Conservation (phyloP, 1,139 yeast genomes). For the Zhuliangozyma blackwelliae region DNA sequence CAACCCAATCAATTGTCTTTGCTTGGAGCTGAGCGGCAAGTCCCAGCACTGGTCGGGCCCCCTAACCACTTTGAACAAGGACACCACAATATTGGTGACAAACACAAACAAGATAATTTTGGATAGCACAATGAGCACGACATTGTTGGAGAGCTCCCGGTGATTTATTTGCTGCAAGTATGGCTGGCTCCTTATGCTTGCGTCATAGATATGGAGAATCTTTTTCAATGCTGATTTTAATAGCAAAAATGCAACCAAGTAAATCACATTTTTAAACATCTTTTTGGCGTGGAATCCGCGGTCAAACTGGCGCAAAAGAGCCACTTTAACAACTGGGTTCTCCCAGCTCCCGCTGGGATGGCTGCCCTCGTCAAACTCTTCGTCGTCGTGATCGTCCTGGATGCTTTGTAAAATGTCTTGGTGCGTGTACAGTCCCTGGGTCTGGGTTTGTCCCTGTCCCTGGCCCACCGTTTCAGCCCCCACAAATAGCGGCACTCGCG, state of each 20-base stretch:
- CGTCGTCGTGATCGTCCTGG: slow-evolving; percentile 9
- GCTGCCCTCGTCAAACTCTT: slow-evolving; percentile 8
- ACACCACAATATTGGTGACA: slow-evolving; percentile 10
- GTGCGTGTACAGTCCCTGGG: background rate
- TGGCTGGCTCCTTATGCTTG: slow-evolving; percentile 7
- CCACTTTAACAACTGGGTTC: slow-evolving; percentile 35
- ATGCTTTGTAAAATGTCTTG: slow-evolving; percentile 6
- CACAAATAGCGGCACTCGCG: slow-evolving; percentile 15
- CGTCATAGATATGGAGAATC: slow-evolving; percentile 8
- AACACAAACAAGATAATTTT: slow-evolving; percentile 6
- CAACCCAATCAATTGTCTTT: slow-evolving; percentile 35
- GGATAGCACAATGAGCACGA: slow-evolving; percentile 6
- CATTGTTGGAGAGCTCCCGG: slow-evolving; percentile 4
- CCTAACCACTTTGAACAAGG: slow-evolving; percentile 18
- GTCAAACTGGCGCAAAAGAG: slow-evolving; percentile 34
- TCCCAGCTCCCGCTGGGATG: slow-evolving; percentile 39
- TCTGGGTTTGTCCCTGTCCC: background rate
- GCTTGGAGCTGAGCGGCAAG: slow-evolving; percentile 36
- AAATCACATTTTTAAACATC: slow-evolving; percentile 16
- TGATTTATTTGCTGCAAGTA: slow-evolving; percentile 2
- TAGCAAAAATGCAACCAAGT: slow-evolving; percentile 16
- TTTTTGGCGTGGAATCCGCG: slow-evolving; percentile 23
- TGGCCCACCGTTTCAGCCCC: background rate
- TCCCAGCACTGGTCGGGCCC: slow-evolving; percentile 41
- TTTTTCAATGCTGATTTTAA: slow-evolving; percentile 14